phyloP scores from a whole-genome alignment of 1,139 yeast species.

The Candida buenavistaensis region DNA sequence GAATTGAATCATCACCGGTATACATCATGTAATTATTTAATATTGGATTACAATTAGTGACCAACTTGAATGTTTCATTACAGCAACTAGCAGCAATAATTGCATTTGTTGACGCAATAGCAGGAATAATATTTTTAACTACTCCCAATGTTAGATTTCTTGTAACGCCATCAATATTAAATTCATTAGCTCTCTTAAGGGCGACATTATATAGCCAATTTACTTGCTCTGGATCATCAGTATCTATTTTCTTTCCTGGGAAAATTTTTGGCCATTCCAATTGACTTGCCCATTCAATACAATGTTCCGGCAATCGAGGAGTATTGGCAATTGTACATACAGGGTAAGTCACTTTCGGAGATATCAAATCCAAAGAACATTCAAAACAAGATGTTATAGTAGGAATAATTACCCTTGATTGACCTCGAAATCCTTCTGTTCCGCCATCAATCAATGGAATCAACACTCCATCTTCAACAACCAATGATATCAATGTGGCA shows the following conservation, averaged over 20 bases:
- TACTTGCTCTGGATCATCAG: constrained; percentile 69
- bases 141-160: constrained; percentile 77
- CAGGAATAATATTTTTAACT: constrained; percentile 89
- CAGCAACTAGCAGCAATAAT: constrained; percentile 90
- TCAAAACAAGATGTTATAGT: constrained; percentile 88
- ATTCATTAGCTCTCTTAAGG: constrained; percentile 56
- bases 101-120: constrained; percentile 93
- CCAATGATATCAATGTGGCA: constrained; percentile 65
- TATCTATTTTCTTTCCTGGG: constrained; percentile 54
- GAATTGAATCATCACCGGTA: constrained; percentile 75
- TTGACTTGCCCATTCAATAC: constrained; percentile 88
- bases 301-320: constrained; percentile 91
- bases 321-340: constrained; percentile 94
- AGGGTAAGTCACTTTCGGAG: constrained; percentile 74
- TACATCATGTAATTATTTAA: constrained; percentile 85
- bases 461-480: constrained; percentile 47
- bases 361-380: constrained; percentile 78
- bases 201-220: constrained; percentile 65
- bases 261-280: constrained; percentile 68
- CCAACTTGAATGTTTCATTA: constrained; percentile 79
- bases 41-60: constrained; percentile 67
- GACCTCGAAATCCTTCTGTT: constrained; percentile 93
- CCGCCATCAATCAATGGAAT: constrained; percentile 95
- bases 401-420: constrained; percentile 84
- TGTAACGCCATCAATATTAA: constrained; percentile 73